Percentiles rank a stretch among this genome's conserved stretches.
phyloP scores from a whole-genome alignment of 768 basidiomycete species.

The Leccinum longicurvipes region DNA sequence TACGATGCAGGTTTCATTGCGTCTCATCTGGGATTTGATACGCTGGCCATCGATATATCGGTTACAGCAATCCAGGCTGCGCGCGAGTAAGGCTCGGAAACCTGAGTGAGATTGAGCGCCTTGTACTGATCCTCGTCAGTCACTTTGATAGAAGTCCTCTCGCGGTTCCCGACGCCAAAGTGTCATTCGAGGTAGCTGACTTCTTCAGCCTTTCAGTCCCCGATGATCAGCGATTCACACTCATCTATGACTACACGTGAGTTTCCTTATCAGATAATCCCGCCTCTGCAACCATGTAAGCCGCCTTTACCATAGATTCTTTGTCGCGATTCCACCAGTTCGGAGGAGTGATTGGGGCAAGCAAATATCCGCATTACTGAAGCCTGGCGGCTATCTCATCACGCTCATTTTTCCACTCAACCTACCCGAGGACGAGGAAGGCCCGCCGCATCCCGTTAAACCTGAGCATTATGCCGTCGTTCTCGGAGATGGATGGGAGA shows the following conservation, averaged over 20 bases:
- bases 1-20: conserved; percentile 19
- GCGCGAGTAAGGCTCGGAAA: conserved; percentile 14
- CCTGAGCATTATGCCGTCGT: conserved; percentile 53
- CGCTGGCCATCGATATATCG: conserved; percentile 19
- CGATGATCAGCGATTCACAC: conserved; percentile 9
- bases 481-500: conserved; percentile 49
- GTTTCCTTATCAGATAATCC: background rate
- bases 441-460: conserved; percentile 63
- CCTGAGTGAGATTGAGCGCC: background rate
- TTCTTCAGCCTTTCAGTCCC: conserved; percentile 20
- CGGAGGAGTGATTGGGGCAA: conserved; percentile 53
- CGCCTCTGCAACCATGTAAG: background rate
- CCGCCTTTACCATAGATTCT: conserved; percentile 35
- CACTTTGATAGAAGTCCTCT: background rate
- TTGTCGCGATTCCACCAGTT: conserved; percentile 64
- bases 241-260: conserved; percentile 20
- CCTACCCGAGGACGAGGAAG: conserved; percentile 40
- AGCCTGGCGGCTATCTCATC: conserved; percentile 61
- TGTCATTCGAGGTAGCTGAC: conserved; percentile 19
- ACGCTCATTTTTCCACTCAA: conserved; percentile 58
- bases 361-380: conserved; percentile 53
- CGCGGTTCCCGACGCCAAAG: background rate
- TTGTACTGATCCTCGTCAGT: conserved; percentile 3
- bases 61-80: conserved; percentile 15
- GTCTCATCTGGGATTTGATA: conserved; percentile 17